Base-by-base conservation (phyloP, 805 yeast species). In the Sugiyamaella americana region DNA sequence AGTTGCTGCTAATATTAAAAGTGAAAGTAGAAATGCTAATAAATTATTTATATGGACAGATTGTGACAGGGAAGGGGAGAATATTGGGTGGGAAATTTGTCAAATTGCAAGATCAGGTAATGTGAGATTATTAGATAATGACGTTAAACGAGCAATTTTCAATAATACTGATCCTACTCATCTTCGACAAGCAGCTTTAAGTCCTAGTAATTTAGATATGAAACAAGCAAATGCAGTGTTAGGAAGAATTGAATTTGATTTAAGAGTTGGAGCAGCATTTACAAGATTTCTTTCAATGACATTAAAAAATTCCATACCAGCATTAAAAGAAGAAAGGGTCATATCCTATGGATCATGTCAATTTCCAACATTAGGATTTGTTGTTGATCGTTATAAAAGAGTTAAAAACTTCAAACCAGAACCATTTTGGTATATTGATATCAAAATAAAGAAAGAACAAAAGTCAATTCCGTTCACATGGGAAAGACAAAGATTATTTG, bases 11-110 rank as follows among this genome's bases (percentile, higher is more conserved):
- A 93, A 91, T 59, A 87, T 93, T 41, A 63, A 74, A 24, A 63
- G 63, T 3, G 87, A 87, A 59, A 84, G 88, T 3, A 62, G 80
- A 36, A 58, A 58, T 17, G 76, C 86, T 3, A 76, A 79, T 44
- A 68, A 68, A 35, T 66, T 93, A 46, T 86, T 87, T 85, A 87
- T 93, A 5, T 93, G 98, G 98, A 93, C 98, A 0, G 99, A 93
- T 73, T 93, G 98, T 66, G 98, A 89, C 72, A 71, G 97, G 32
- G 98, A 89, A 62, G 98, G 98, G 1, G 98, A 89, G 62, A 84
- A 80, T 63, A 89, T 89, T 47, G 98, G 97, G 0, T 79, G 73
- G 68, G 96, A 89, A 57, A 79, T 94, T 13, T 72, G 78, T 30
- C 73, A 79, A 44, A 82, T 80, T n/a, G 96, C 95, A 0, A 60